Evolutionary conservation across 768 basidiomycete species (phyloP).

Genomic region (Sarcodon sp.): DNA sequence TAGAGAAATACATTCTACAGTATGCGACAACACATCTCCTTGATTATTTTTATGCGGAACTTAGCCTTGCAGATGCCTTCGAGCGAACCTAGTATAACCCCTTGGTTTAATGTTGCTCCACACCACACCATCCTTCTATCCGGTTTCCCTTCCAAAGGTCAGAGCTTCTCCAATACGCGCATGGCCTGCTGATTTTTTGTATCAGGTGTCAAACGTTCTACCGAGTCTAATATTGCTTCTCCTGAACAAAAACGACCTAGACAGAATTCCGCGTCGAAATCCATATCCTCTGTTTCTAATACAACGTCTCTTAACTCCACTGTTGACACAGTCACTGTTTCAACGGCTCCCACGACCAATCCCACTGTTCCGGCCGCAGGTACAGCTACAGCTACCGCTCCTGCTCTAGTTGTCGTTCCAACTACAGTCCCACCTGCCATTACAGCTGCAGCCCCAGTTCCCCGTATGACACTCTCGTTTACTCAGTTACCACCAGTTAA

Average conservation of each 20-base stretch:
- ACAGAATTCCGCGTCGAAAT: not conserved
- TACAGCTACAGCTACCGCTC: not conserved
- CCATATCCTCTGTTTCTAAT: not conserved
- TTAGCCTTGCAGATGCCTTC: not conserved
- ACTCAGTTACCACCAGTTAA: not conserved
- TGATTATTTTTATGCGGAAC: not conserved
- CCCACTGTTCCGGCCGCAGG: too few relatives aligned
- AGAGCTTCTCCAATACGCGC: not conserved
- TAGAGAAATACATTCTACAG: constrained; percentile 2
- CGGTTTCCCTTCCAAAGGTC: constrained; percentile 1
- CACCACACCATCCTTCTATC: constrained; percentile 2
- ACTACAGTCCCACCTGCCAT: too few relatives aligned
- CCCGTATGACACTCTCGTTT: not conserved
- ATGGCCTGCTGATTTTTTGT: not conserved
- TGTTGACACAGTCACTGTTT: too few relatives aligned
- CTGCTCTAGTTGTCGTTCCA: not conserved
- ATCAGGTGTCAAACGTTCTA: not conserved
- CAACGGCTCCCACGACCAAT: not conserved
- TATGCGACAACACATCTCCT: not conserved
- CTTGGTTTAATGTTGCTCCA: constrained; percentile 1
- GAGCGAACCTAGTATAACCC: not conserved
- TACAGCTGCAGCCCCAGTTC: not conserved
- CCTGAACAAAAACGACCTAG: not conserved
- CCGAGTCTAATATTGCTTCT: not conserved
- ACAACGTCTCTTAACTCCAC: too few relatives aligned